Conservation (phyloP, 495 filamentous ascomycete genomes). For the Neurospora pannonica region DNA sequence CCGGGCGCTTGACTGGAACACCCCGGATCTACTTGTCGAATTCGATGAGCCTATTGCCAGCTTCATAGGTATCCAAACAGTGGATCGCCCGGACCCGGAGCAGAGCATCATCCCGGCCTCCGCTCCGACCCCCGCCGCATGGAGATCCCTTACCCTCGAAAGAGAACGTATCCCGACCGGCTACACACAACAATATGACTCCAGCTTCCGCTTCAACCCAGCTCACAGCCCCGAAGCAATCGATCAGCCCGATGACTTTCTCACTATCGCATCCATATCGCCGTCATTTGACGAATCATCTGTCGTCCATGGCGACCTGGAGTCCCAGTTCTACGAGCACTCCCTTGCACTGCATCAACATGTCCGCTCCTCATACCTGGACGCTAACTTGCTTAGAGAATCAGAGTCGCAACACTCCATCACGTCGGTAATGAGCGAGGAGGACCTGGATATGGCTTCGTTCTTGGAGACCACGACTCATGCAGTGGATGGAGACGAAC, state of each 20-base stretch:
- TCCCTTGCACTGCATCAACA: slow-evolving; percentile 58
- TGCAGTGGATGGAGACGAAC: background rate
- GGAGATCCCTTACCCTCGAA: slow-evolving; percentile 39
- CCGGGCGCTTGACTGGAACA: slow-evolving; percentile 46
- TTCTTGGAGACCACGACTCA: slow-evolving; percentile 5
- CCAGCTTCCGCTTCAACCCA: slow-evolving; percentile 6
- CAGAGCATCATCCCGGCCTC: slow-evolving; percentile 6
- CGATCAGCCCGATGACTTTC: slow-evolving; percentile 35
- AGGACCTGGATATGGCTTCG: slow-evolving; percentile 3
- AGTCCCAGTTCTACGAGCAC: slow-evolving; percentile 61
- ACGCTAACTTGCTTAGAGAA: slow-evolving; percentile 3
- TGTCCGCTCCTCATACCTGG: slow-evolving; percentile 41
- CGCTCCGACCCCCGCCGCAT: slow-evolving; percentile 23
- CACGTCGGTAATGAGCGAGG: slow-evolving; percentile 12
- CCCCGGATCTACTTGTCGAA: slow-evolving; percentile 37
- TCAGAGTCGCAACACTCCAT: background rate
- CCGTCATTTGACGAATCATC: slow-evolving; percentile 16
- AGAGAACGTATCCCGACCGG: slow-evolving; percentile 28
- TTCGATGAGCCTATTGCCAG: slow-evolving; percentile 36
- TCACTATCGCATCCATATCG: slow-evolving; percentile 34
- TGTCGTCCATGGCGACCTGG: slow-evolving; percentile 13
- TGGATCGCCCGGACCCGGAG: background rate
- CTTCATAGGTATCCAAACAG: slow-evolving; percentile 28
- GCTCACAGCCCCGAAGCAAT: slow-evolving; percentile 7
- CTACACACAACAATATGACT: slow-evolving; percentile 38